Conservation (phyloP, 2,329 filamentous ascomycete genomes). For the Fusarium sp. region DNA sequence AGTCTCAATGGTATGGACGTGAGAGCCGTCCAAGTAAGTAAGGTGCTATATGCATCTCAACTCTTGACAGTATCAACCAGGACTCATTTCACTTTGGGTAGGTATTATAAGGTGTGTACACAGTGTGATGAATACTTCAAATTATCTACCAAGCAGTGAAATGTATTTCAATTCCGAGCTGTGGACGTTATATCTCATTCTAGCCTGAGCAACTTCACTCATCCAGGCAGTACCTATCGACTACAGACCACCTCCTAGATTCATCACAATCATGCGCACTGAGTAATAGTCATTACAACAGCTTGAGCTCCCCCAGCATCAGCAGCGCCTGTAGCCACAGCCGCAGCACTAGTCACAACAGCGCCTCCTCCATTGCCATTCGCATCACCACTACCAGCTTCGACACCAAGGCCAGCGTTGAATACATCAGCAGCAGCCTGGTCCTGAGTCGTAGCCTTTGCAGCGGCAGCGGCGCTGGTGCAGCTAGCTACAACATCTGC, state of each 20-base stretch:
- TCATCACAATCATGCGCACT: background rate
- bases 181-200: background rate
- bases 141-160: background rate
- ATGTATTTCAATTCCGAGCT: background rate
- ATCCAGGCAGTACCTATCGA: background rate
- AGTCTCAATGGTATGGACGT: no score
- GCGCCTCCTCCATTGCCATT: background rate
- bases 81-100: background rate
- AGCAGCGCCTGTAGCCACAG: background rate
- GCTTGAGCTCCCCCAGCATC: background rate
- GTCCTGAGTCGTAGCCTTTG: background rate
- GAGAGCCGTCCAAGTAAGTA: no score
- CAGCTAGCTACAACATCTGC: background rate
- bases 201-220: background rate
- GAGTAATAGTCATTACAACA: background rate
- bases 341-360: background rate
- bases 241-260: background rate
- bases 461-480: background rate
- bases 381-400: background rate
- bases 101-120: background rate
- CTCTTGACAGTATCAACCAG: background rate
- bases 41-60: no score
- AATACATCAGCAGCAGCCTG: background rate
- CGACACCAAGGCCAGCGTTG: background rate
- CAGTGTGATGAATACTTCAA: background rate